Conservation (phyloP, 495 filamentous ascomycete species). For the Choiromyces venosus region DNA sequence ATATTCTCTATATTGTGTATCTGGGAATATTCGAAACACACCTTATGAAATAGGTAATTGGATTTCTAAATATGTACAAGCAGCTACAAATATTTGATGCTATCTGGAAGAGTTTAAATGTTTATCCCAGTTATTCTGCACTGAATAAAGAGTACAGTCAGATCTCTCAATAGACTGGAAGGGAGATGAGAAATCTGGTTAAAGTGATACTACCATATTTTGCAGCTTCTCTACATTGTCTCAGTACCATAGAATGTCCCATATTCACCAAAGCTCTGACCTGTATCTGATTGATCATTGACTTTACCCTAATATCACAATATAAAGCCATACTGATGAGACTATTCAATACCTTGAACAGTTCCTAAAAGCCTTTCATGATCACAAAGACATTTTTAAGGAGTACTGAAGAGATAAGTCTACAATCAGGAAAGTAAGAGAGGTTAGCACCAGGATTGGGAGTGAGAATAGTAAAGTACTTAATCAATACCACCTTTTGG, state of each 20-base stretch:
- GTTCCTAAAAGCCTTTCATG: not conserved
- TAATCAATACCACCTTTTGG: not conserved
- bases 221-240: not conserved
- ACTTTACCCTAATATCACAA: not conserved
- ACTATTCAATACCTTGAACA: not conserved
- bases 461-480: not conserved
- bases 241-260: not conserved
- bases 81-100: not conserved
- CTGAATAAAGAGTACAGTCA: conserved; percentile 6
- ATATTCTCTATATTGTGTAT: not conserved
- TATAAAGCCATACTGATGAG: not conserved
- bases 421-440: not conserved
- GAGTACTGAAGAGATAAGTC: not conserved
- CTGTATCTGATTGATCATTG: not conserved
- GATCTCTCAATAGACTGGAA: conserved; percentile 3
- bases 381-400: not conserved
- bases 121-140: not conserved
- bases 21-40: not conserved
- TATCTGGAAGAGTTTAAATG: conserved; percentile 10
- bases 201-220: not conserved
- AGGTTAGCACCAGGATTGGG: not conserved
- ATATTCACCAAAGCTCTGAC: not conserved
- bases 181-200: not conserved
- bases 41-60: not conserved
- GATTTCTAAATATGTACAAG: not conserved